phyloP scores from a whole-genome alignment of 2,329 filamentous ascomycete genomes.

The Monosporascus sp. region DNA sequence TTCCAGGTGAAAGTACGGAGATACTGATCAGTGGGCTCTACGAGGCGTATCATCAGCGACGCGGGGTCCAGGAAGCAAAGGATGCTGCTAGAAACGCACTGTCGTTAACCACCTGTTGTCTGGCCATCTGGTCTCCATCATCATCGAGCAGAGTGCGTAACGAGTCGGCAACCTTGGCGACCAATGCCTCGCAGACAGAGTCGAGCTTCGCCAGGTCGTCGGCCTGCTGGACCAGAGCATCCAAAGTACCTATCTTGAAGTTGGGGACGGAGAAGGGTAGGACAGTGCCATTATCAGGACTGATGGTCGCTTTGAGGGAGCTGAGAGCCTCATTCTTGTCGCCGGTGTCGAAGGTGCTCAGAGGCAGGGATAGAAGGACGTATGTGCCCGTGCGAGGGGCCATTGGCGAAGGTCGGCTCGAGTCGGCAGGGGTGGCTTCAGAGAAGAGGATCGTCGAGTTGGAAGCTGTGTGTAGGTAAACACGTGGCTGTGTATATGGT shows the following conservation, averaged over 20 bases:
- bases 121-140: conserved; percentile 73
- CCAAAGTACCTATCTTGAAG: conserved; percentile 96
- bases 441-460: no score
- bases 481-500: no score
- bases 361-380: conserved; percentile 83
- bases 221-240: conserved; percentile 91
- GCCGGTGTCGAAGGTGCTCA: conserved; percentile 76
- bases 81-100: conserved; percentile 50
- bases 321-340: conserved; percentile 77
- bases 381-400: conserved; percentile 54
- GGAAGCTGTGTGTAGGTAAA: no score
- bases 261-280: conserved; percentile 78
- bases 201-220: conserved; percentile 92
- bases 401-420: conserved; percentile 12
- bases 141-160: conserved; percentile 77
- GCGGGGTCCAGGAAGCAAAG: not conserved
- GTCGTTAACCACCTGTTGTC: conserved; percentile 92
- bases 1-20: conserved; percentile 90
- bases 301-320: conserved; percentile 66
- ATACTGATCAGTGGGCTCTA: conserved; percentile 95
- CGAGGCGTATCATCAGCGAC: conserved; percentile 19
- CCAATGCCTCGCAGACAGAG: conserved; percentile 70
- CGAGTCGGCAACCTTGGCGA: conserved; percentile 83
- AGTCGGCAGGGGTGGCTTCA: not conserved
- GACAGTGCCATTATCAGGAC: conserved; percentile 69